Conservation (phyloP, 2,329 filamentous ascomycete species). For the Claviceps pazoutovae region DNA sequence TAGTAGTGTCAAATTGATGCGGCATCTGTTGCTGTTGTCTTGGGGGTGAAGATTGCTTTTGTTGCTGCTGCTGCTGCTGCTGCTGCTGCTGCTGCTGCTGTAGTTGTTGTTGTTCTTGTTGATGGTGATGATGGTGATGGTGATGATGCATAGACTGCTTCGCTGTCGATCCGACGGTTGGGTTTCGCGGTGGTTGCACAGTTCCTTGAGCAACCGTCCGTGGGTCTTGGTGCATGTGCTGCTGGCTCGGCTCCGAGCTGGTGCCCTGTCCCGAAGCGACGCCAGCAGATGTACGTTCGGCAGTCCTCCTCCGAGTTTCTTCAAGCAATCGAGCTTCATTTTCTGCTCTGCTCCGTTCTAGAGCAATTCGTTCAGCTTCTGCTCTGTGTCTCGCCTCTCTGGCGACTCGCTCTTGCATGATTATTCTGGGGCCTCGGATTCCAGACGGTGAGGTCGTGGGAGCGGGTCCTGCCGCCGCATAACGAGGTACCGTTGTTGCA, state of each 20-base stretch:
- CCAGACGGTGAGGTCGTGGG: slow-evolving; percentile 45
- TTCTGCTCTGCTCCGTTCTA: slow-evolving; percentile 43
- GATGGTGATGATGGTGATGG: slow-evolving; percentile 4
- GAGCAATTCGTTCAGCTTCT: slow-evolving; percentile 43
- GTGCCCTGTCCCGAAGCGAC: slow-evolving; percentile 25
- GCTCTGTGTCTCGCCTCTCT: slow-evolving; percentile 59
- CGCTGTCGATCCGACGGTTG: slow-evolving; percentile 5
- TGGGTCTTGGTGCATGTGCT: slow-evolving; percentile 15
- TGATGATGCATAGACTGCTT: slow-evolving; percentile 8
- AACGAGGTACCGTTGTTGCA: slow-evolving; percentile 28
- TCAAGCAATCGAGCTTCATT: slow-evolving; percentile 40
- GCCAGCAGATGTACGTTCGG: slow-evolving; percentile 46
- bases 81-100: neutral
- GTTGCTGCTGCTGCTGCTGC: neutral
- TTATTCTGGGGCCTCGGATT: slow-evolving; percentile 73
- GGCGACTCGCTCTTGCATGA: slow-evolving; percentile 76
- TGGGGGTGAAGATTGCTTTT: neutral
- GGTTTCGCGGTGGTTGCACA: slow-evolving; percentile 9
- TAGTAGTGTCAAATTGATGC: neutral
- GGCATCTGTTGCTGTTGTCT: slow-evolving; percentile 1
- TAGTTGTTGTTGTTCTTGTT: neutral
- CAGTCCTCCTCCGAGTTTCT: slow-evolving; percentile 41
- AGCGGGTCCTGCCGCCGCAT: slow-evolving; percentile 33
- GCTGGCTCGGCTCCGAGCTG: slow-evolving; percentile 17
- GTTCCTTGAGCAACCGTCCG: slow-evolving; percentile 15